Base-by-base conservation (phyloP, 768 basidiomycete genomes). In the Ephemerocybe angulata region DNA sequence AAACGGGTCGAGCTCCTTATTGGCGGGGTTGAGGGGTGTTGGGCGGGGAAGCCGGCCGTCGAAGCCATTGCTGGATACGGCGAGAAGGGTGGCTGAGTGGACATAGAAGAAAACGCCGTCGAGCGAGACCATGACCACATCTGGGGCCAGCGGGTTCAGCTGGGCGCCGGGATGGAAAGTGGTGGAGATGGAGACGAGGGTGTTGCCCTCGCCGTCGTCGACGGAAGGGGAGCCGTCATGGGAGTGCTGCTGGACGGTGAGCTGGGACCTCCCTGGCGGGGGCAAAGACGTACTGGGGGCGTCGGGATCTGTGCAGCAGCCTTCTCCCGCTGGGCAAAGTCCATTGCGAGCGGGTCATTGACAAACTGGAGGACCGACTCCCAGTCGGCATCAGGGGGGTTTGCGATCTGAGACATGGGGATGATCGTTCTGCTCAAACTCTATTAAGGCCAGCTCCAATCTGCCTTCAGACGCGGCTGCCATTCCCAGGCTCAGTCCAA, bases 41-140 rank as follows among this genome's bases (percentile, higher is more conserved):
- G 47, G 46, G 11, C 47, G 54, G 2, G 85, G 79, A 19, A 93
- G 70, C 38, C 83, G 76, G 3, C 76, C 72, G 43, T 79, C 76
- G 69, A 92, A 91, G 12, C 68, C 70, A 58, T 90, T 93, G 29
- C 72, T 70, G 12, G 91, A 93, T 11, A 74, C 77, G 2, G 69
- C 63, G 30, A 87, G 74, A 40, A 93, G 72, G 50, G 82, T 62
- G 40, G 81, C 72, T 0, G 76, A 72, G 66, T 92, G 88, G 5
- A 86, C 85, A 63, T 92, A 92, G 77, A 93, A 93, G 69, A 90
- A 90, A 37, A 93, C 88, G 17, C 80, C 78, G 63, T 93, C 91
- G 27, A 83, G 77, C 2, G 88, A 85, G 52, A 90, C 71, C 48
- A 90, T 70, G 60, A 87, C 76, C 41, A 83, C 60, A 65, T 93